These are phyloP conservation scores for Francoa sonchifolia DNA, from an alignment of 441 rosid species.

Conservation along the genomic window DNA sequence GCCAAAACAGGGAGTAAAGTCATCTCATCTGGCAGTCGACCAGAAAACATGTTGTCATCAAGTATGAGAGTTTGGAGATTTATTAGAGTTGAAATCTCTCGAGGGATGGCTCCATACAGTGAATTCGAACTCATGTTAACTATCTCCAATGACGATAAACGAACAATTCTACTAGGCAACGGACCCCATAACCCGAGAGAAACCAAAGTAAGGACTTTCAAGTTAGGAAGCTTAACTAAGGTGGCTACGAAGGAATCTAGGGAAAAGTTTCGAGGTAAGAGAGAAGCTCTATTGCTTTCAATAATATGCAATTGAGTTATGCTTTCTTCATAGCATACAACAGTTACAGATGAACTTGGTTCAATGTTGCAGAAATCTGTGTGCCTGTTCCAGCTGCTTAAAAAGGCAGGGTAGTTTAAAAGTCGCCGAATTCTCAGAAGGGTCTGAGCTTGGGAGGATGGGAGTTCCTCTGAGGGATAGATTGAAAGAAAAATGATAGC, in stretches of 20 bases:
- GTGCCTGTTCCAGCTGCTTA: conserved; percentile 54
- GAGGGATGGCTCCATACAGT: conserved; percentile 54
- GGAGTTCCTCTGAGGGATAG: conserved; percentile 40
- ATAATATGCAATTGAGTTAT: conserved; percentile 74
- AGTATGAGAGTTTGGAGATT: conserved; percentile 69
- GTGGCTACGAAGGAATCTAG: conserved; percentile 67
- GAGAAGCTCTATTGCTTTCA: conserved; percentile 35
- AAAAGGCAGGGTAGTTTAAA: conserved; percentile 46
- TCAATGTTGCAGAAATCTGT: conserved; percentile 76
- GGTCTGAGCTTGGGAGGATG: conserved; percentile 56
- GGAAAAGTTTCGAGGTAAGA: conserved; percentile 59
- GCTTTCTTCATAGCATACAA: conserved; percentile 69
- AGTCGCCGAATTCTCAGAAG: conserved; percentile 58
- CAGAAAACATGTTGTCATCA: conserved; percentile 70
- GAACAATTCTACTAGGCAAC: conserved; percentile 57
- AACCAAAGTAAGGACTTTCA: conserved; percentile 73
- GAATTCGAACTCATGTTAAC: conserved; percentile 78
- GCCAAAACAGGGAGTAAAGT: conserved; percentile 42
- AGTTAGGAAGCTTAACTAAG: conserved; percentile 55
- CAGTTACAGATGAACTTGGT: conserved; percentile 46
- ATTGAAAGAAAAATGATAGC: conserved; percentile 23
- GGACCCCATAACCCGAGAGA: conserved; percentile 91
- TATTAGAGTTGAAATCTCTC: conserved; percentile 40
- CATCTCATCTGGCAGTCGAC: conserved; percentile 52
- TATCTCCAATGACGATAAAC: conserved; percentile 58